Evolutionary conservation across 768 basidiomycete genomes (phyloP).

Genomic region (Kwoniella botswanensis): DNA sequence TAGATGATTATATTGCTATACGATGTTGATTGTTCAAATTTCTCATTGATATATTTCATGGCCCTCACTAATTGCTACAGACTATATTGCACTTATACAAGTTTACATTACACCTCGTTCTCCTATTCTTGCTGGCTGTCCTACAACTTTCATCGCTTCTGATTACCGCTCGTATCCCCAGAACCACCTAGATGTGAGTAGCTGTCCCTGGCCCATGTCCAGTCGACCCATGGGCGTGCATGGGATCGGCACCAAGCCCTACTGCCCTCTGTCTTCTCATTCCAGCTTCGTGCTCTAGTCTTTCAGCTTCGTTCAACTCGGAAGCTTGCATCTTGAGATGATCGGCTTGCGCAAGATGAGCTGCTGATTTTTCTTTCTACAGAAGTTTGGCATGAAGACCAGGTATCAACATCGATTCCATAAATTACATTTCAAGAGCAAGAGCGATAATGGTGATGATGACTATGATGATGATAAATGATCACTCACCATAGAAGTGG

Average conservation of each 20-base stretch:
- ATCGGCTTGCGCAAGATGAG: constrained; percentile 32
- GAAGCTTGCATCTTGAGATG: constrained; percentile 35
- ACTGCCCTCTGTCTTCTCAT: constrained; percentile 36
- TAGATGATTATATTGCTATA: too few species aligned
- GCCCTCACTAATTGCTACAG: background rate
- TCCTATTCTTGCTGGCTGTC: too few species aligned
- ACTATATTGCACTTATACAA: background rate
- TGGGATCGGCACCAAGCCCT: constrained; percentile 37
- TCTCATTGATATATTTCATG: background rate
- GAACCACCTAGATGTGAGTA: background rate
- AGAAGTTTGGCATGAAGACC: background rate
- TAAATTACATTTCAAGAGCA: too few species aligned
- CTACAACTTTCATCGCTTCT: background rate
- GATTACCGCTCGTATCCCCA: too few species aligned
- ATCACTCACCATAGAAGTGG: constrained; percentile 23
- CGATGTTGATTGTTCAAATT: too few species aligned
- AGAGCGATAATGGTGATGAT: too few species aligned
- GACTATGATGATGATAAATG: background rate
- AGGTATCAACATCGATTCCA: background rate
- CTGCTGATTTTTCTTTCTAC: constrained; percentile 28
- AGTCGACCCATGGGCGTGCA: constrained; percentile 27
- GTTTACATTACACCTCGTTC: too few species aligned
- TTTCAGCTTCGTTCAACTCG: constrained; percentile 34
- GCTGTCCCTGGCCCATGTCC: constrained; percentile 12
- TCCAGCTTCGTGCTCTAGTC: constrained; percentile 36